A percentile compares a stretch with the other conserved stretches of the same genome.
Evolutionary conservation across 129 eudicot species (phyloP).

Genomic region (Flaveria linearis): DNA sequence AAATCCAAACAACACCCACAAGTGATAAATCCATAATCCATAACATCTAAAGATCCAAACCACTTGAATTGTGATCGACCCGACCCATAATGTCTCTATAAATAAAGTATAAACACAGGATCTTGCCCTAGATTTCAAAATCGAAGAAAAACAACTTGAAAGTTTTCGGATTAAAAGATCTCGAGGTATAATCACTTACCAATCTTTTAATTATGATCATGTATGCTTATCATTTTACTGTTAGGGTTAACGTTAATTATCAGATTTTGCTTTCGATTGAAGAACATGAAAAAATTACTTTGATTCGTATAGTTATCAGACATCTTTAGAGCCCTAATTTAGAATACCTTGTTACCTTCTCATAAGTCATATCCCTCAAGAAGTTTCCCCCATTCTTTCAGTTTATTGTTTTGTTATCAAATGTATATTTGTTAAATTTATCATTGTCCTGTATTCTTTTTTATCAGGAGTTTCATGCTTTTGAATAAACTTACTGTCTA

Average conservation of each 20-base stretch:
- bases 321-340: background rate
- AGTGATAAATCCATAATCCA: background rate
- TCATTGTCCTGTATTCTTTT: background rate
- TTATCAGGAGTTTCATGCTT: background rate
- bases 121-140: constrained; percentile 10
- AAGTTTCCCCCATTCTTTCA: background rate
- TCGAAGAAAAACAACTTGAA: background rate
- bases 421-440: background rate
- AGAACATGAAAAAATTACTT: too few relatives aligned
- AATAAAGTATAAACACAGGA: background rate
- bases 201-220: background rate
- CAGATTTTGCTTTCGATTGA: background rate
- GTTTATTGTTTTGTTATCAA: background rate
- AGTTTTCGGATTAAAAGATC: background rate
- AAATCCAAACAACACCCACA: background rate
- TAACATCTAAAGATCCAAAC: background rate
- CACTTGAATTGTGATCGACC: constrained; percentile 2
- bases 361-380: background rate
- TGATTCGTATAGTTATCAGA: background rate
- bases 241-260: background rate
- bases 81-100: background rate
- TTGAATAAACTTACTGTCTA: background rate
- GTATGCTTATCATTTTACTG: background rate
- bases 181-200: background rate
- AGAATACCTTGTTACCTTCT: background rate